Evolutionary conservation across 306 rosid genomes (phyloP).

Genomic region (Boehmeria nivea): DNA sequence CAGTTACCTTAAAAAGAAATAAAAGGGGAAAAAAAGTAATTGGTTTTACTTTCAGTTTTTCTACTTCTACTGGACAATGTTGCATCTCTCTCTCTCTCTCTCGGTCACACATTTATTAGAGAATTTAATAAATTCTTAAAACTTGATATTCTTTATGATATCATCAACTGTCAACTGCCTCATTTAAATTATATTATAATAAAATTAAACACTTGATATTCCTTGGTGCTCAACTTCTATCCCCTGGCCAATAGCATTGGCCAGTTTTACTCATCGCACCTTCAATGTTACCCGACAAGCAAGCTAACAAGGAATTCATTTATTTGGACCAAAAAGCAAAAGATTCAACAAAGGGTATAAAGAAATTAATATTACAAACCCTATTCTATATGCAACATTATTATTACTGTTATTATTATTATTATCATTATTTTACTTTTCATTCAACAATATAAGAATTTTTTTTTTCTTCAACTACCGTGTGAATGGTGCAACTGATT

Average conservation of each 20-base stretch:
- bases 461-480: not conserved
- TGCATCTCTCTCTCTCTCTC: not conserved
- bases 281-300: slow-evolving; percentile 8
- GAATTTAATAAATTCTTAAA: slow-evolving; percentile 1
- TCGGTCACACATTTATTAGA: not conserved
- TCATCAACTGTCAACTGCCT: slow-evolving; percentile 19
- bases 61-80: too few relatives aligned
- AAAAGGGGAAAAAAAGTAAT: too few relatives aligned
- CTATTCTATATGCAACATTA: slow-evolving; percentile 1
- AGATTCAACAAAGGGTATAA: not conserved
- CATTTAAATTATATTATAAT: not conserved
- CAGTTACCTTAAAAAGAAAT: too few relatives aligned
- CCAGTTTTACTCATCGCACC: too few relatives aligned
- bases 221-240: too few relatives aligned
- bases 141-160: not conserved
- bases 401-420: not conserved
- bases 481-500: not conserved
- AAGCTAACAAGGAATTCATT: not conserved
- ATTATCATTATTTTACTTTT: not conserved
- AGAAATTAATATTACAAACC: too few relatives aligned
- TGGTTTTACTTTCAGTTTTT: too few relatives aligned
- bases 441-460: not conserved
- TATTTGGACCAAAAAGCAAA: slow-evolving; percentile 11
- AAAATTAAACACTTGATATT: not conserved
- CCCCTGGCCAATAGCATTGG: too few relatives aligned